These are phyloP conservation scores for Chimonanthus praecox DNA, from an alignment of 164 flowering plant genomes.

Conservation along the genomic window DNA sequence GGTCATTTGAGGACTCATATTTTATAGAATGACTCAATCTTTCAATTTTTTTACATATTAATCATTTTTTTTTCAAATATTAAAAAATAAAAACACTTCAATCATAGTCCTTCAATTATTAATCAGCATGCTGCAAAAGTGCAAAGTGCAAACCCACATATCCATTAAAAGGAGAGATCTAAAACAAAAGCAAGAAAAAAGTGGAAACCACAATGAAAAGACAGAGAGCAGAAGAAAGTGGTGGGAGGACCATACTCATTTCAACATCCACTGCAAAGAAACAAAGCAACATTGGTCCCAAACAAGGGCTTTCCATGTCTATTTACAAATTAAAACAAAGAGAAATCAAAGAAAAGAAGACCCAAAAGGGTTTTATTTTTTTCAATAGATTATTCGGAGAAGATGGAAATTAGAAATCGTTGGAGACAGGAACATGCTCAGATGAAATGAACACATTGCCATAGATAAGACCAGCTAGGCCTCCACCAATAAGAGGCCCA, in stretches of 20 bases:
- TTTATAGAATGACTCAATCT: no score
- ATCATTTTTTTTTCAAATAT: no score
- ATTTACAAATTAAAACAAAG: background rate
- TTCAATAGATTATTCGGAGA: background rate
- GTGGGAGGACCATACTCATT: background rate
- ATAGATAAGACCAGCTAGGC: slow-evolving; percentile 72
- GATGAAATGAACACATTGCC: slow-evolving; percentile 41
- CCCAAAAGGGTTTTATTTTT: background rate
- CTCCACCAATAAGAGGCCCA: slow-evolving; percentile 83
- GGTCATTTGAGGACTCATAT: no score
- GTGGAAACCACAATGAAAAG: no score
- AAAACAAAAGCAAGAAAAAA: no score
- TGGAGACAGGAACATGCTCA: slow-evolving; percentile 32
- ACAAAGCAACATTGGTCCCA: background rate
- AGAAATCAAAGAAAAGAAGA: no score
- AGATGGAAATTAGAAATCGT: slow-evolving; percentile 22
- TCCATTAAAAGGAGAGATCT: no score
- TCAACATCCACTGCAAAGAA: background rate
- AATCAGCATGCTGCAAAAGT: no score
- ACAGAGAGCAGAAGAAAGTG: background rate
- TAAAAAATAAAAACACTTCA: no score
- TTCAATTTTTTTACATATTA: no score
- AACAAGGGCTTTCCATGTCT: background rate
- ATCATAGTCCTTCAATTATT: no score
- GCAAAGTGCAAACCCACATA: no score